These are phyloP conservation scores for Malus sylvestris DNA, from an alignment of 306 rosid species.

Conservation along the genomic window DNA sequence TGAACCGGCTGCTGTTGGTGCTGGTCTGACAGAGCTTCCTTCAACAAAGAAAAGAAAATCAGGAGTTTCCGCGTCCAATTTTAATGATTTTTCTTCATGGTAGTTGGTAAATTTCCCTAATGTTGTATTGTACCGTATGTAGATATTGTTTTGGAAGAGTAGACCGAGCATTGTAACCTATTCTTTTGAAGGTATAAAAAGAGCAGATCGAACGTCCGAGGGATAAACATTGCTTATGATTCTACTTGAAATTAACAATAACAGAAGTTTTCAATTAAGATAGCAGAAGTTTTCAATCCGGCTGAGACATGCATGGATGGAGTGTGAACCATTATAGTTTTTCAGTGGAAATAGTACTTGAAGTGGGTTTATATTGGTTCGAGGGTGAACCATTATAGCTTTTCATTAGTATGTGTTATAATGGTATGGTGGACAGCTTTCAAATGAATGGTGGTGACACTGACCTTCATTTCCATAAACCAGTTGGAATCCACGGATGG, in stretches of 20 bases:
- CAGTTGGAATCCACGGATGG: too few species aligned
- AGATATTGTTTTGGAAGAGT: neutral
- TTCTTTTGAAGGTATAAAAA: neutral
- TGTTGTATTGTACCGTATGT: neutral
- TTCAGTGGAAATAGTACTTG: too few species aligned
- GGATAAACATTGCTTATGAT: neutral
- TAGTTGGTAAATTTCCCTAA: conserved; percentile 22
- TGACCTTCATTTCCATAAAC: too few species aligned
- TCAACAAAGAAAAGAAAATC: conserved; percentile 72
- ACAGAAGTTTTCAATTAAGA: neutral
- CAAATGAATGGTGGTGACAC: too few species aligned
- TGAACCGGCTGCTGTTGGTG: conserved; percentile 39
- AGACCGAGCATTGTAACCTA: neutral
- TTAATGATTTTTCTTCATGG: conserved; percentile 79
- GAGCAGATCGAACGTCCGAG: neutral
- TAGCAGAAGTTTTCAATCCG: too few species aligned
- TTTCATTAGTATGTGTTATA: too few species aligned
- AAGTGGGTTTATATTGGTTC: too few species aligned
- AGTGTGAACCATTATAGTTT: too few species aligned
- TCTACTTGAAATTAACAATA: neutral
- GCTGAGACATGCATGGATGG: too few species aligned
- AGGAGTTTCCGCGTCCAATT: conserved; percentile 16
- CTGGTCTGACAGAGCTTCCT: conserved; percentile 17
- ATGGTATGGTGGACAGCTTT: too few species aligned
- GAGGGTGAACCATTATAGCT: too few species aligned